phyloP scores from a whole-genome alignment of 129 eudicot genomes.

The Erigeron canadensis region DNA sequence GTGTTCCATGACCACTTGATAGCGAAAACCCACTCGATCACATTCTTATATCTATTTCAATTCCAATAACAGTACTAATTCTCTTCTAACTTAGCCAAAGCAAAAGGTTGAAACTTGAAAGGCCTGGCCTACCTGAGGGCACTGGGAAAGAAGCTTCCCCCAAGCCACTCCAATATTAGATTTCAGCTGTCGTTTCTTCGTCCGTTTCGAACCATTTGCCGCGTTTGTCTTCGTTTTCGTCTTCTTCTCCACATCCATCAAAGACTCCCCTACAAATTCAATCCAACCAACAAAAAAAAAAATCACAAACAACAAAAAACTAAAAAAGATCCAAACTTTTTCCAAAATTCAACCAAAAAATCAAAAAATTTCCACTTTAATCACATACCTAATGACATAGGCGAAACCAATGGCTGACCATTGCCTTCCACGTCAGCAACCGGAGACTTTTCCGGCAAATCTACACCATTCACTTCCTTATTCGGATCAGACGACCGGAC shows the following conservation, averaged over 20 bases:
- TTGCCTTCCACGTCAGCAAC: constrained; percentile 48
- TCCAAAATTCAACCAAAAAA: background rate
- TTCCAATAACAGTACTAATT: background rate
- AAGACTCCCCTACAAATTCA: constrained; percentile 35
- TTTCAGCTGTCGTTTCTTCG: constrained; percentile 53
- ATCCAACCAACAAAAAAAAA: constrained; percentile 4
- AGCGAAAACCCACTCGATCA: background rate
- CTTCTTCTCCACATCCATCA: constrained; percentile 52
- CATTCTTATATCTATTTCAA: background rate
- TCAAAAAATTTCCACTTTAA: background rate
- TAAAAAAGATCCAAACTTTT: background rate
- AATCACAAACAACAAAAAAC: background rate
- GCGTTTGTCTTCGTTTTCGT: constrained; percentile 42
- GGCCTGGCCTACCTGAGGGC: constrained; percentile 51
- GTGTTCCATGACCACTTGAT: background rate
- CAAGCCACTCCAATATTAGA: constrained; percentile 63
- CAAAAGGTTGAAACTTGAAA: background rate
- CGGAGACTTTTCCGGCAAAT: constrained; percentile 46
- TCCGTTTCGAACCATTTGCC: constrained; percentile 37
- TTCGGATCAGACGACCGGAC: constrained; percentile 71
- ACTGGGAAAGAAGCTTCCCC: constrained; percentile 91
- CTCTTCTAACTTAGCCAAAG: background rate
- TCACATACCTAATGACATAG: constrained; percentile 39
- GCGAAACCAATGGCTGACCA: constrained; percentile 42
- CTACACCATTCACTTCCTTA: constrained; percentile 40